These are phyloP conservation scores for Xylaria longipes DNA, from an alignment of 495 filamentous ascomycete genomes.

Conservation along the genomic window DNA sequence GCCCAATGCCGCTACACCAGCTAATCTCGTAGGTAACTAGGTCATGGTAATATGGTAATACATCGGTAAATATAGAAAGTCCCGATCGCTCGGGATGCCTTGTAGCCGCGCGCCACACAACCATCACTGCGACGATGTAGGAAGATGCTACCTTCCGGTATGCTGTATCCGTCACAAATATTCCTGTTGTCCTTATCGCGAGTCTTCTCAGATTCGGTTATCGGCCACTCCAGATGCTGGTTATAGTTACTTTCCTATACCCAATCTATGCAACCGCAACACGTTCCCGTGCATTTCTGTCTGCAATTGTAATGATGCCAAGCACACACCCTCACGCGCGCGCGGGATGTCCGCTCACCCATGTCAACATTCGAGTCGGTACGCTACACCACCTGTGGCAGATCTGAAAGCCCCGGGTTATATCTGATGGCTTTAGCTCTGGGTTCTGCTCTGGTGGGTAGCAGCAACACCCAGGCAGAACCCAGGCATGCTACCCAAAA, in stretches of 20 bases:
- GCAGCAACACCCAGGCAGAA: neutral
- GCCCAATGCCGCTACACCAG: neutral
- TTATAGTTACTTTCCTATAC: neutral
- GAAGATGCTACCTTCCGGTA: neutral
- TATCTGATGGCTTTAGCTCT: neutral
- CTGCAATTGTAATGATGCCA: neutral
- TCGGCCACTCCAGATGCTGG: constrained; percentile 5
- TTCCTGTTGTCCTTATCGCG: neutral
- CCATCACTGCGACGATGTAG: neutral
- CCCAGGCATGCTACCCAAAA: constrained; percentile 15
- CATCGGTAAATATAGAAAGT: constrained; percentile 13
- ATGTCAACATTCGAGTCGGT: constrained; percentile 3
- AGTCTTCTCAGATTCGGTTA: neutral
- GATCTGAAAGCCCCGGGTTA: neutral
- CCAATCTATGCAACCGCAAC: constrained; percentile 16
- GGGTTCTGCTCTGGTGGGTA: neutral
- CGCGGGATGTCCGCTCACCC: neutral
- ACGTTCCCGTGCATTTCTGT: constrained; percentile 14
- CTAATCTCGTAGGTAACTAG: neutral
- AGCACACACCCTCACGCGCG: neutral
- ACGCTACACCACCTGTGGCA: constrained; percentile 4
- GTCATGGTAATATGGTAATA: neutral
- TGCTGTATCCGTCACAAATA: neutral
- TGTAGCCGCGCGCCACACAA: constrained; percentile 20
- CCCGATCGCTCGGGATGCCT: constrained; percentile 21